Evolutionary conservation across 2,329 filamentous ascomycete species (phyloP).

Genomic region (Pleoardoris graminearum): DNA sequence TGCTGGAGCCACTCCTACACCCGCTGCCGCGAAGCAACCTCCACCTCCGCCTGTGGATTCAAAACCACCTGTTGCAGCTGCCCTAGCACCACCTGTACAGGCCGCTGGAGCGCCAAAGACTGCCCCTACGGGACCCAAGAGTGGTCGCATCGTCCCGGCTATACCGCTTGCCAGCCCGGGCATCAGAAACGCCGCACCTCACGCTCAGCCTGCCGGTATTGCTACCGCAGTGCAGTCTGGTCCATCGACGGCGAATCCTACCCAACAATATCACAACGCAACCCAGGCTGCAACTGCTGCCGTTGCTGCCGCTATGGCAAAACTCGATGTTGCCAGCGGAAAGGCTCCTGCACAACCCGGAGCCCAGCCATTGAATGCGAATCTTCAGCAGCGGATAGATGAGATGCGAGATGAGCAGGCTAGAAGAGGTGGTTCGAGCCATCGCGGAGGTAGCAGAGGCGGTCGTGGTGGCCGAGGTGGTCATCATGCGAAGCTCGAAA

Average conservation of each 20-base stretch:
- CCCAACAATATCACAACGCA: constrained; percentile 61
- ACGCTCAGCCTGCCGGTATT: constrained; percentile 43
- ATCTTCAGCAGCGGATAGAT: constrained; percentile 73
- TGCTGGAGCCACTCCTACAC: constrained; percentile 30
- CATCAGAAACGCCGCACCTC: constrained; percentile 39
- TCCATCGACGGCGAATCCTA: constrained; percentile 28
- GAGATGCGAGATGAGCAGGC: constrained; percentile 73
- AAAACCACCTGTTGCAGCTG: constrained; percentile 65
- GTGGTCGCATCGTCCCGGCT: constrained; percentile 64
- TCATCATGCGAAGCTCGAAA: constrained; percentile 71
- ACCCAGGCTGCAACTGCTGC: constrained; percentile 76
- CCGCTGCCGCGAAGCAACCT: constrained; percentile 52
- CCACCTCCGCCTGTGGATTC: constrained; percentile 69
- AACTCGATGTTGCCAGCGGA: constrained; percentile 54
- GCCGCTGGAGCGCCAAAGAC: constrained; percentile 39
- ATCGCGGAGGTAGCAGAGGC: constrained; percentile 52
- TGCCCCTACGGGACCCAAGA: constrained; percentile 49
- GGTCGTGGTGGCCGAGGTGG: constrained; percentile 55
- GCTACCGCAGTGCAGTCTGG: constrained; percentile 46
- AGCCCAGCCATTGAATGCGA: constrained; percentile 60
- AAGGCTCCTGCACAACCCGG: constrained; percentile 22
- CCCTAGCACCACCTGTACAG: constrained; percentile 55
- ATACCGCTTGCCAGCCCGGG: constrained; percentile 62
- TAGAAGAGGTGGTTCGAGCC: constrained; percentile 49
- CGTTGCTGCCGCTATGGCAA: constrained; percentile 79